Conservation (phyloP, 2,329 filamentous ascomycete species). For the Pezicula carpinea region DNA sequence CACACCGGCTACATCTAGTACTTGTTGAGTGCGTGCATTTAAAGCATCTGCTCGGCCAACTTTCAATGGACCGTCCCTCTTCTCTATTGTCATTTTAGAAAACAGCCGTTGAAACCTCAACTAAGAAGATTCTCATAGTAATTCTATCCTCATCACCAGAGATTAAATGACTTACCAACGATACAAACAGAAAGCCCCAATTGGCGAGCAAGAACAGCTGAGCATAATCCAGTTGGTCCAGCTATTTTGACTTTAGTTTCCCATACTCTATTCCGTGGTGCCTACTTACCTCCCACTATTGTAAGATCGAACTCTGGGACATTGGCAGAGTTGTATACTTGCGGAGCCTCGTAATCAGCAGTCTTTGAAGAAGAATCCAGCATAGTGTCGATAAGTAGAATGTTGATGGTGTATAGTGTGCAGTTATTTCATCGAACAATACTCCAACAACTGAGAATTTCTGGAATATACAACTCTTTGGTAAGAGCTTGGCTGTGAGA, state of each 20-base stretch:
- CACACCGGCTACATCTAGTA: slow-evolving; percentile 39
- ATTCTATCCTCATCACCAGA: too few species aligned
- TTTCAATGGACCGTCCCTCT: slow-evolving; percentile 33
- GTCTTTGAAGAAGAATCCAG: too few species aligned
- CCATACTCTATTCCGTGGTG: neutral
- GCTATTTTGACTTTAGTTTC: slow-evolving; percentile 19
- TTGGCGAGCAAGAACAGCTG: slow-evolving; percentile 37
- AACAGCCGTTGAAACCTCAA: too few species aligned
- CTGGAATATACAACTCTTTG: too few species aligned
- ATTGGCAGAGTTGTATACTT: neutral
- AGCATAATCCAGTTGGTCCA: slow-evolving; percentile 42
- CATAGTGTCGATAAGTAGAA: too few species aligned
- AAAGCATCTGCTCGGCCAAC: slow-evolving; percentile 43
- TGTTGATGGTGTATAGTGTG: too few species aligned
- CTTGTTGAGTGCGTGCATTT: slow-evolving; percentile 45
- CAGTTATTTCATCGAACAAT: too few species aligned
- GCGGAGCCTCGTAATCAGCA: neutral
- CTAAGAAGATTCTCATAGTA: neutral
- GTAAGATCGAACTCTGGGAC: neutral
- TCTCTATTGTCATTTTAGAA: slow-evolving; percentile 31
- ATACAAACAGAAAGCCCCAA: slow-evolving; percentile 37
- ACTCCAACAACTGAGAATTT: too few species aligned
- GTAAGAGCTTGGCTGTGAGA: too few species aligned
- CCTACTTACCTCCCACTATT: neutral
- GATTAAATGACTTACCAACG: slow-evolving; percentile 31